A percentile compares a stretch with the other conserved stretches of the same genome.
These are phyloP conservation scores for Kockovaella imperatae DNA, from an alignment of 768 basidiomycete genomes.

Conservation along the genomic window DNA sequence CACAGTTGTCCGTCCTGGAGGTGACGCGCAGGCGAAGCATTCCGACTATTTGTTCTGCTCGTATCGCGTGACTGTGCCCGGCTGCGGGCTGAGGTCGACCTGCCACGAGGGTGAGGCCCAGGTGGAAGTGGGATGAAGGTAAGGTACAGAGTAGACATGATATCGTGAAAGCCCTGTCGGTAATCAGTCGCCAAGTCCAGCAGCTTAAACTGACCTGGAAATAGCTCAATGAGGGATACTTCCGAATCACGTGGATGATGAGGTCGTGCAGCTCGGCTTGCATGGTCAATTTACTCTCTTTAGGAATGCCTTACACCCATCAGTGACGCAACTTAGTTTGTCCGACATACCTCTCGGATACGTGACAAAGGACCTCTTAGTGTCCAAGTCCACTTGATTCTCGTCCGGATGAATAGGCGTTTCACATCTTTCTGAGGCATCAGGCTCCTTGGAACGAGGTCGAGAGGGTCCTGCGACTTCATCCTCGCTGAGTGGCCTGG, in stretches of 20 bases:
- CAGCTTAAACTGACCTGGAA: slow-evolving; percentile 56
- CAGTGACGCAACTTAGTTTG: not conserved
- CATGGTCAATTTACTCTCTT: slow-evolving; percentile 48
- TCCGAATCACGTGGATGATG: slow-evolving; percentile 66
- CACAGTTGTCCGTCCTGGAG: no score
- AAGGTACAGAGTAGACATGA: slow-evolving; percentile 63
- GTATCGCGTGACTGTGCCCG: not conserved
- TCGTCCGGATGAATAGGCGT: slow-evolving; percentile 53
- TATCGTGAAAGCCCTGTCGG: slow-evolving; percentile 80
- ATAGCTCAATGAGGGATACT: slow-evolving; percentile 65
- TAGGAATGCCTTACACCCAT: slow-evolving; percentile 29
- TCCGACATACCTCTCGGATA: slow-evolving; percentile 71
- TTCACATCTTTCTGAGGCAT: no score
- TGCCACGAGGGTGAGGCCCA: not conserved
- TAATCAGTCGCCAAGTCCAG: not conserved
- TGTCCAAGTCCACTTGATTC: slow-evolving; percentile 78
- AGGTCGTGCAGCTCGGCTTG: slow-evolving; percentile 63
- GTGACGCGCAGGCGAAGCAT: no score
- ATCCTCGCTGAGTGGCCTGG: no score
- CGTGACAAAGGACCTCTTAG: slow-evolving; percentile 83
- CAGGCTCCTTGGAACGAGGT: not conserved
- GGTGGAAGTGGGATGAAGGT: slow-evolving; percentile 34
- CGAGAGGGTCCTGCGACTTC: not conserved
- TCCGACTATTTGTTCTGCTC: no score
- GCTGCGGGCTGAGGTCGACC: slow-evolving; percentile 5